These are phyloP conservation scores for Nannizziopsis arthrosporioides DNA, from an alignment of 2,329 filamentous ascomycete genomes.

Conservation along the genomic window DNA sequence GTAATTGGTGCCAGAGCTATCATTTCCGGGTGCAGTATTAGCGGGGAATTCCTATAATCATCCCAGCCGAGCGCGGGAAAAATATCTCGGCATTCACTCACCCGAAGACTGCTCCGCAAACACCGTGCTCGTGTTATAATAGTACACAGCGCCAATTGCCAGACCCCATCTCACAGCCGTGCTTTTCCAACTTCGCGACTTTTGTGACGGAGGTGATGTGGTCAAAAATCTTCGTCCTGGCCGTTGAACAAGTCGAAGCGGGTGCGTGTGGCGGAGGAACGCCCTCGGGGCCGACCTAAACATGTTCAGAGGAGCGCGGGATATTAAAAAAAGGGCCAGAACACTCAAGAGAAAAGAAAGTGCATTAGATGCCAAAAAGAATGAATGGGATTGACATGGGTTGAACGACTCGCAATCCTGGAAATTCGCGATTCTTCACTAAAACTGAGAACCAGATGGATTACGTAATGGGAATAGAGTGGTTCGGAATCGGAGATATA, in stretches of 20 bases:
- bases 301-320: constrained; percentile 13
- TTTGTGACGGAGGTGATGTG: constrained; percentile 46
- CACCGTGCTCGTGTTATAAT: constrained; percentile 78
- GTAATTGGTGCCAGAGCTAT: constrained; percentile 6
- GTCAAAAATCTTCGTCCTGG: constrained; percentile 41
- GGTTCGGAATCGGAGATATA: not conserved
- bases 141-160: constrained; percentile 69
- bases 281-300: constrained; percentile 17
- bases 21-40: not conserved
- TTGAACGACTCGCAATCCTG: not conserved
- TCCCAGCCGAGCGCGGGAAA: too few species aligned
- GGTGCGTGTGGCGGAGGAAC: constrained; percentile 17
- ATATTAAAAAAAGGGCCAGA: constrained; percentile 2
- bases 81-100: constrained; percentile 38
- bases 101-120: constrained; percentile 74
- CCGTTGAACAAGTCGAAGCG: constrained; percentile 15
- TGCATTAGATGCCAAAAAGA: not conserved
- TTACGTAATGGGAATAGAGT: not conserved
- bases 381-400: constrained; percentile 3
- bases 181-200: constrained; percentile 72
- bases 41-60: not conserved
- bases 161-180: constrained; percentile 60
- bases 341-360: constrained; percentile 4
- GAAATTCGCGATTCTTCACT: constrained; percentile 5
- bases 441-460: constrained; percentile 7